Evolutionary conservation across 2,329 filamentous ascomycete genomes (phyloP), one percentile per base, ranked within the genome.

Genomic region (Magnaporthales sp.): DNA sequence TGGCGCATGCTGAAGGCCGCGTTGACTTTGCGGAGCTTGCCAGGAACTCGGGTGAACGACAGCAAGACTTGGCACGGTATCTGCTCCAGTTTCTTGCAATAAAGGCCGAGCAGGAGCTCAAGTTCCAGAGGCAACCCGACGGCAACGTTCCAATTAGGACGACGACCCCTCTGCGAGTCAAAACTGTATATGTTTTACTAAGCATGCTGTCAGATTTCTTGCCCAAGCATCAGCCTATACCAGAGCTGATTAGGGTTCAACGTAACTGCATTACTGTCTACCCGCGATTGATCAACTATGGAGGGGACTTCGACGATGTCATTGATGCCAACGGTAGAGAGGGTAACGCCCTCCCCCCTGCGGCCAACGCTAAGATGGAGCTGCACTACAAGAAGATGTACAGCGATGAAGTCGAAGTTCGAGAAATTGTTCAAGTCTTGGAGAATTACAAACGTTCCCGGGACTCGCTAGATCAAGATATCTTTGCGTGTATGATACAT

Each of bases 321-420:
- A 93, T 99, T 70, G 92, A 98, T 73, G 83, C 84, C 10, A 97
- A 96, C 74, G 91, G 92, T 61, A 86, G 88, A 71, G 86, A 89
- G 24, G 89, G 91, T n/a, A 96, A 98, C 73, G 84, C 86, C 1
- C 84, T 99, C 1, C 90, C 93, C 0, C 83, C 86, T 24, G 87
- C 89, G 26, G 92, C 94, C 66, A 93, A 96, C 71, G 87, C 86
- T 70, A 91, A 92, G 75, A 99, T 99, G 95, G 93, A 98, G 74
- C 92, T 97, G 71, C 89, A 97, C 69, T 99, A 97, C 77, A 97
- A 97, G 78, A 91, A 91, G 73, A 98, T 99, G 93, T 99, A 99
- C 75, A 91, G 92, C 70, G 90, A 92, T 70, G 92, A 97, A 71
- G 88, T 93, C 24, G 90, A 94, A 69, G 91, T 97, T 22, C 87